Evolutionary conservation across 495 filamentous ascomycete species (phyloP), one percentile per base, ranked within the genome.

Genomic region (Stereocaulon alpinum): DNA sequence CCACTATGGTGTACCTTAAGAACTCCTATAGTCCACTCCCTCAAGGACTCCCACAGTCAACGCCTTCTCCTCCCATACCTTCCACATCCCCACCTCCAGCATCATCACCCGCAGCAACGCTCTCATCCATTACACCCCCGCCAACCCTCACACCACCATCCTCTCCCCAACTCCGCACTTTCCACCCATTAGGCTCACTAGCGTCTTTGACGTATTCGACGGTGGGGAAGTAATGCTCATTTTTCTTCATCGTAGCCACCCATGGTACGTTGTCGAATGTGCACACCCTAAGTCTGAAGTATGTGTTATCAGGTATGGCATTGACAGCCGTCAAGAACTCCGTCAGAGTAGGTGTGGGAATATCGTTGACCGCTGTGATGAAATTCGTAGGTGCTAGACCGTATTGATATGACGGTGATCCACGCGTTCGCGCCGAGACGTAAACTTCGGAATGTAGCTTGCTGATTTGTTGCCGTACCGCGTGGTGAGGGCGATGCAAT

Each of bases 231-330:
- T 99, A 99, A 72, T 99, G 93, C 70, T 99, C 94, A 70, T 95
- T 94, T 83, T 99, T 99, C 83, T 99, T 99, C 85, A 99, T 96
- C 29, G 92, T 96, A 20, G 93, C 87, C 27, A 97, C 88, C 87
- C 91, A 99, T 15, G 91, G 92, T 17, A 97, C 90, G 62, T 93
- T 94, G 69, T 99, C 93, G 67, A 97, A 99, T 2, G 93, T 97
- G 68, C 96, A 87, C 11, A 91, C 88, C 61, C 87, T 86, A 15
- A 99, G 77, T 24, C 94, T 82, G 83, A 98, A 96, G 74, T 98
- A 99, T 3, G 88, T 93, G 70, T 97, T 97, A 64, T 99, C 91
- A 0, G 87, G 87, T 65, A 99, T 95, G 69, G 86, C 86, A 57
- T 84, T 78, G 15, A 90, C 87, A 66, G 88, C 86, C 18, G 76